These are phyloP conservation scores for Aspergillus novofumigatus DNA, from an alignment of 2,329 filamentous ascomycete species.

Conservation along the genomic window DNA sequence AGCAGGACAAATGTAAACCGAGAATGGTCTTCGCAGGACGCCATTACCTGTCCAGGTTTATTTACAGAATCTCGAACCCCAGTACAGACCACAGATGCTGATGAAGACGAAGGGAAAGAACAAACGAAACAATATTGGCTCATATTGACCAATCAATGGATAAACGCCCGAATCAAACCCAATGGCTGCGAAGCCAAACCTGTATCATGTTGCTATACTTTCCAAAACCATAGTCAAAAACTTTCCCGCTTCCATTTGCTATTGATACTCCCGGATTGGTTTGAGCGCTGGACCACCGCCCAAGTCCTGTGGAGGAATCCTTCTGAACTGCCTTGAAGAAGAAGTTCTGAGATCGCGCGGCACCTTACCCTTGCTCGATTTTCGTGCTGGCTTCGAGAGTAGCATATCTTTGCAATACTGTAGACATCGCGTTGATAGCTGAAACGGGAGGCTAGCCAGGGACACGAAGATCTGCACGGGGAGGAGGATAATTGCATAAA, in stretches of 20 bases:
- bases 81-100: background rate
- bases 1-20: background rate
- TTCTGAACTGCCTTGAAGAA: conserved; percentile 5
- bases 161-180: background rate
- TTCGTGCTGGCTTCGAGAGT: conserved; percentile 1
- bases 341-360: conserved; percentile 5
- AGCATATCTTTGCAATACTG: conserved; percentile 5
- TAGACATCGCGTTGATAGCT: conserved; percentile 18
- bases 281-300: background rate
- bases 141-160: background rate
- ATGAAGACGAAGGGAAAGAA: background rate
- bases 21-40: background rate
- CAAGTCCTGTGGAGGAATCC: conserved; percentile 1
- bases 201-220: background rate
- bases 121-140: background rate
- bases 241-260: background rate
- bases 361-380: conserved; percentile 21
- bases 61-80: background rate
- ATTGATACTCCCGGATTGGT: conserved; percentile 6
- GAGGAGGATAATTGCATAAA: conserved; percentile 32
- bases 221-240: background rate
- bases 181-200: background rate
- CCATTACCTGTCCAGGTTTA: background rate
- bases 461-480: conserved; percentile 32
- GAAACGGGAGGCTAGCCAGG: conserved; percentile 29